A percentile compares a stretch with the other conserved stretches of the same genome.
Evolutionary conservation across 768 basidiomycete species (phyloP).

Genomic region (Mycena pura): DNA sequence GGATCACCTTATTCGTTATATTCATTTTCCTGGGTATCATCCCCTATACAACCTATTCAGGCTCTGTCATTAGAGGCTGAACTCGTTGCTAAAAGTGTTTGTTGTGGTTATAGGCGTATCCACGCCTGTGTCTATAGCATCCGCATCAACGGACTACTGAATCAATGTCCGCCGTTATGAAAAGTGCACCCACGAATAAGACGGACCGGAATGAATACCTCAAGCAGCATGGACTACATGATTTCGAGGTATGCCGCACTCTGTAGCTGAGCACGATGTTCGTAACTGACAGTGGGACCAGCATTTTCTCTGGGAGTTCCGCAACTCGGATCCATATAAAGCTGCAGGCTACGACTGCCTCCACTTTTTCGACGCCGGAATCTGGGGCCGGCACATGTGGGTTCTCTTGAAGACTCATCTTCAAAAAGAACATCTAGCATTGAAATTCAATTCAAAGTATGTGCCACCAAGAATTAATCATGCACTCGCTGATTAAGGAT

Average conservation of each 20-base stretch:
- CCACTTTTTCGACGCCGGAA: constrained; percentile 13
- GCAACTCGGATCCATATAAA: constrained; percentile 7
- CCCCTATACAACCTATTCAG: no score
- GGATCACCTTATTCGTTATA: no score
- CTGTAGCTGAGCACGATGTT: no score
- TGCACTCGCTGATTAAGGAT: background rate
- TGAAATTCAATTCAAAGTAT: constrained; percentile 9
- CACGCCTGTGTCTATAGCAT: no score
- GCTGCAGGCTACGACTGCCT: constrained; percentile 11
- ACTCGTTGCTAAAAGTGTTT: no score
- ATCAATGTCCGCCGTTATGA: background rate
- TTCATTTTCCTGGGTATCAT: no score
- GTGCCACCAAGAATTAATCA: background rate
- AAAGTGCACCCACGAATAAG: background rate
- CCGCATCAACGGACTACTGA: constrained; percentile 6
- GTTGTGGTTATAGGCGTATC: no score
- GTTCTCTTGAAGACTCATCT: constrained; percentile 5
- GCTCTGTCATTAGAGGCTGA: no score
- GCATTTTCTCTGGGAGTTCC: constrained; percentile 16
- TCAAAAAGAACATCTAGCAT: background rate
- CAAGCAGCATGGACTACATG: constrained; percentile 15
- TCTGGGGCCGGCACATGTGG: constrained; percentile 14
- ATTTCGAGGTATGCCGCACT: constrained; percentile 10
- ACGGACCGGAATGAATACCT: constrained; percentile 9
- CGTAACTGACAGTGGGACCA: no score